Base-by-base conservation (phyloP, 768 basidiomycete species). In the Lyophyllum semitale region DNA sequence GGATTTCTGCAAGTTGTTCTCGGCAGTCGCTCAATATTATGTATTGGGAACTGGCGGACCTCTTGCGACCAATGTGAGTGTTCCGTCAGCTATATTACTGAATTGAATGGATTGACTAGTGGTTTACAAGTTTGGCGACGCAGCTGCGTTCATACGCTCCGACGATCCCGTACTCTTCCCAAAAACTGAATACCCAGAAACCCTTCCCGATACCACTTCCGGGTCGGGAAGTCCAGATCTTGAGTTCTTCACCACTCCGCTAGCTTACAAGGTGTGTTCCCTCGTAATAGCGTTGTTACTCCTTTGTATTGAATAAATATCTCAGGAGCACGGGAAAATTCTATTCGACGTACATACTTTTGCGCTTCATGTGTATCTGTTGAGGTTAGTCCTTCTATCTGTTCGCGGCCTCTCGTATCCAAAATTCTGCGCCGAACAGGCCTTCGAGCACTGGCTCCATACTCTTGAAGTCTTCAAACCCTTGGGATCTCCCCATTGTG, bases 81-180 rank as follows among this genome's bases (percentile, higher is more conserved):
- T 17, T 53, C 3, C 38, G n/a, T 32, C 37, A n/a, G 37, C 18
- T 9, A 18, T 15, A 38, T 29, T n/a, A n/a, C 15, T 35, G 29
- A 26, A 13, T 44, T 38, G 23, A 3, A 17, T 22, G 13, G 40
- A n/a, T 37, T 58, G 18, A 50, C 33, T n/a, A 3, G 32, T 74
- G 71, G 66, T 66, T 33, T 70, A 4, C 18, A n/a, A 79, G 75
- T 69, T 70, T 35, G 75, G 71, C 8, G 84, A 84, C 64, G 71
- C 78, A 13, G 82, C 77, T 22, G 84, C 81, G 0, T 85, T 87
- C 61, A 59, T 81, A 23, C 78, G 84, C 17, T 73, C 78, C 0
- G 74, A 74, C 37, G 78, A 85, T 55, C 73, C 77, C 0, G 58
- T 53, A 1, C 66, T 84, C 4, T 82, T 84, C 66, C 74, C 79